Evolutionary conservation across 768 basidiomycete species (phyloP), one percentile per base, ranked within the genome.

Genomic region (Psilocybe sp.): DNA sequence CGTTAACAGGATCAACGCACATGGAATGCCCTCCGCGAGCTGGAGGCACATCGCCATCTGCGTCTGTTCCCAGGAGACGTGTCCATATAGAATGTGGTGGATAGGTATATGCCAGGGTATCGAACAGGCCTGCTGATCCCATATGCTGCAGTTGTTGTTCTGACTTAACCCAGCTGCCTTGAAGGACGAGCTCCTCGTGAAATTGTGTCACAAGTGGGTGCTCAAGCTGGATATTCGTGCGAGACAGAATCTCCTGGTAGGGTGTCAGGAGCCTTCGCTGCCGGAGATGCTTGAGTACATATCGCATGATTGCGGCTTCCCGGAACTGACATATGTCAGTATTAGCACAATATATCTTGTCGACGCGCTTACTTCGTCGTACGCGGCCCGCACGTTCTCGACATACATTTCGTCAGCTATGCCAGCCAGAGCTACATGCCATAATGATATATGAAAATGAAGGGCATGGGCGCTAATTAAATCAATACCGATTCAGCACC

Each of bases 11-110:
- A 59, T 91, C 89, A 54, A 90, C 80, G 56, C 87, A 89, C 86
- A 89, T 89, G 16, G 87, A 84, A 54, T 92, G 88, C 0, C 89
- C 90, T 13, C 89, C 87, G 0, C 90, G 80, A 40, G 79, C 72
- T 19, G 76, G 73, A 5, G 90, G 89, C 0, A 76, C 65, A 55
- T 88, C 85, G 8, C 81, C 82, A 57, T 85, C 80, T 1, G 80
- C 73, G 53, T 85, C 79, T n/a, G 78, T 74, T 16, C 79, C 85
- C 34, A 66, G 67, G 1, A 89, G 66, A 13, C 76, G 78, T 19
- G 68, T 75, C 87, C 89, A 92, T 4, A 73, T 59, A 0, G 83
- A 76, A 43, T 75, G 77, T 1, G 86, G 81, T 53, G 79, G 81
- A 34, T 79, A 76, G 4, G 76, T 76, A 31, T 72, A 72, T 18